phyloP scores from a whole-genome alignment of 495 filamentous ascomycete genomes.

The Trypethelium eluteriae region DNA sequence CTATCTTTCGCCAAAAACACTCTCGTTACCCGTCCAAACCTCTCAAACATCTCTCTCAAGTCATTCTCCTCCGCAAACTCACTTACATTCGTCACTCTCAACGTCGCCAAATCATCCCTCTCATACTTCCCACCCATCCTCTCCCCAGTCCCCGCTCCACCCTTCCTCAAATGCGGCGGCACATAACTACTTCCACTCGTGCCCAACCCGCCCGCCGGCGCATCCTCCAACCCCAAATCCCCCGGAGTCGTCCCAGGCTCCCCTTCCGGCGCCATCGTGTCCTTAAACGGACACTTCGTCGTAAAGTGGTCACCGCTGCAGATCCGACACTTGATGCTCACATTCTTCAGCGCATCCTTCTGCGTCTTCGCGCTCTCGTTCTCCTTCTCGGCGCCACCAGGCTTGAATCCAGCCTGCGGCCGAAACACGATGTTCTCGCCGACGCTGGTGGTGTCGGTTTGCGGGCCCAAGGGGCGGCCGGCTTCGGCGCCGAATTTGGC shows the following conservation, averaged over 20 bases:
- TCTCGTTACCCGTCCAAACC: constrained; percentile 90
- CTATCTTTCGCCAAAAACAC: constrained; percentile 97
- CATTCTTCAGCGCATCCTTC: constrained; percentile 79
- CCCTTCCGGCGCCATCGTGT: constrained; percentile 70
- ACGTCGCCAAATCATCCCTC: constrained; percentile 89
- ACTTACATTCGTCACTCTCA: constrained; percentile 94
- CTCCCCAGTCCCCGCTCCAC: constrained; percentile 60
- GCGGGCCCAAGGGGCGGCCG: constrained; percentile 57
- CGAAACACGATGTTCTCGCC: constrained; percentile 97
- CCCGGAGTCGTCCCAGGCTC: constrained; percentile 48
- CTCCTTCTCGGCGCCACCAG: constrained; percentile 67
- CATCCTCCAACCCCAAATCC: constrained; percentile 46
- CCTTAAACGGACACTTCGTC: constrained; percentile 83
- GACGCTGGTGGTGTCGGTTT: constrained; percentile 79
- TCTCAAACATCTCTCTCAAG: constrained; percentile 93
- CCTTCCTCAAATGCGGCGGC: constrained; percentile 81
- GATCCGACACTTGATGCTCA: constrained; percentile 99
- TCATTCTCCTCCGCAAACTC: constrained; percentile 95
- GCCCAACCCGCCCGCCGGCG: constrained; percentile 48
- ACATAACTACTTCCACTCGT: constrained; percentile 76
- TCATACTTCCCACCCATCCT: constrained; percentile 92
- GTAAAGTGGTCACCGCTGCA: constrained; percentile 99
- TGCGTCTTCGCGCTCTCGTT: constrained; percentile 59
- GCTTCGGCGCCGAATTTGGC: constrained; percentile 85
- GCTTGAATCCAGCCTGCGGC: constrained; percentile 83